Percentiles rank a stretch among this genome's conserved stretches.
phyloP scores from a whole-genome alignment of 345 rosid species.

The Eutrema japonicum region DNA sequence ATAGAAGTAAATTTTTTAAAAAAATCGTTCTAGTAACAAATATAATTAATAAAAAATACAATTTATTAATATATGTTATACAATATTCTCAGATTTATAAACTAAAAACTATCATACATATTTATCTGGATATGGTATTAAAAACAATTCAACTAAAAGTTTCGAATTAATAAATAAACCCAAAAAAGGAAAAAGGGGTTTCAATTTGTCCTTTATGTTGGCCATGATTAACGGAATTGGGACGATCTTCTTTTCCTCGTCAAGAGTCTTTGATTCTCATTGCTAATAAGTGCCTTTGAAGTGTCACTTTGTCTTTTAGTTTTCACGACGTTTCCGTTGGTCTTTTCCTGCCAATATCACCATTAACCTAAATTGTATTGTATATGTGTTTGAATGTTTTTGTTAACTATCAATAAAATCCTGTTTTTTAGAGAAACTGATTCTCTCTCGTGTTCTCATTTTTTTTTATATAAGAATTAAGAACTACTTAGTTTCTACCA shows the following conservation, averaged over 20 bases:
- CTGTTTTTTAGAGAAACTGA: background rate
- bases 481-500: background rate
- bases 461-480: background rate
- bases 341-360: conserved; percentile 23
- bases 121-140: background rate
- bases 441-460: too few species aligned
- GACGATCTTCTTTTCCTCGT: conserved; percentile 30
- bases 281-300: conserved; percentile 32
- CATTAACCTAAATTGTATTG: conserved; percentile 6
- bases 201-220: conserved; percentile 17
- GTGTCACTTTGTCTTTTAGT: conserved; percentile 37
- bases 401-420: background rate
- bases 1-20: too few species aligned
- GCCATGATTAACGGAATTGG: conserved; percentile 41
- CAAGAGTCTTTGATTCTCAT: conserved; percentile 31
- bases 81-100: background rate
- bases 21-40: too few species aligned
- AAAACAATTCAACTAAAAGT: background rate
- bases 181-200: background rate
- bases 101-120: background rate
- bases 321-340: conserved; percentile 29
- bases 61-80: too few species aligned
- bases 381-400: conserved; percentile 5
- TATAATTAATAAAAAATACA: too few species aligned
- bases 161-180: background rate